phyloP scores from a whole-genome alignment of 345 rosid genomes.

The Combretum micranthum region DNA sequence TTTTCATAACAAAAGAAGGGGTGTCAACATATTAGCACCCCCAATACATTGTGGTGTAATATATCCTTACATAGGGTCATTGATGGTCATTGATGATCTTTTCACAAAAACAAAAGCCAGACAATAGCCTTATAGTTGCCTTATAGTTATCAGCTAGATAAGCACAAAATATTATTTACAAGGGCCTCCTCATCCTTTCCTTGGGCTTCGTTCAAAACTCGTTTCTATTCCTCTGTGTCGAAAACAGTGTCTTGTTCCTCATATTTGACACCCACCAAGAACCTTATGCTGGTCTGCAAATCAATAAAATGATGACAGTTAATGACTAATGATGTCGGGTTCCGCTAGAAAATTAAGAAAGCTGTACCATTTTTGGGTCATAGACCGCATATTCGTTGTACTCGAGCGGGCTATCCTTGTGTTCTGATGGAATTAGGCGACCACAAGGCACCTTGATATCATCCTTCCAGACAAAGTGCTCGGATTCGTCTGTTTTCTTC shows the following conservation, averaged over 20 bases:
- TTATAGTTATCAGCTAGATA: no score
- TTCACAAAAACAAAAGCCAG: no score
- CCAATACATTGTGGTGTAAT: no score
- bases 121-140: no score
- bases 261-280: constrained; percentile 65
- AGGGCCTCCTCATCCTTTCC: background rate
- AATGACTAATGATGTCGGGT: no score
- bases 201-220: background rate
- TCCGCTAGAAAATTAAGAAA: no score
- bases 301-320: no score
- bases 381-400: constrained; percentile 70
- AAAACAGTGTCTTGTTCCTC: constrained; percentile 41
- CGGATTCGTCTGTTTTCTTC: constrained; percentile 67
- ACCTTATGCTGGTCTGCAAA: constrained; percentile 52
- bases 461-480: constrained; percentile 44
- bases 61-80: no score
- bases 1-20: no score
- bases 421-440: constrained; percentile 42
- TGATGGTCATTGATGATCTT: no score
- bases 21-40: no score
- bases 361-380: constrained; percentile 50
- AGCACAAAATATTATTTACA: no score
- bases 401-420: constrained; percentile 51
- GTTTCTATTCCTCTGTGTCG: constrained; percentile 23
- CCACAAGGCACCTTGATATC: constrained; percentile 71